Base-by-base conservation (phyloP, 495 filamentous ascomycete genomes). In the Aspergillus conjunctus region DNA sequence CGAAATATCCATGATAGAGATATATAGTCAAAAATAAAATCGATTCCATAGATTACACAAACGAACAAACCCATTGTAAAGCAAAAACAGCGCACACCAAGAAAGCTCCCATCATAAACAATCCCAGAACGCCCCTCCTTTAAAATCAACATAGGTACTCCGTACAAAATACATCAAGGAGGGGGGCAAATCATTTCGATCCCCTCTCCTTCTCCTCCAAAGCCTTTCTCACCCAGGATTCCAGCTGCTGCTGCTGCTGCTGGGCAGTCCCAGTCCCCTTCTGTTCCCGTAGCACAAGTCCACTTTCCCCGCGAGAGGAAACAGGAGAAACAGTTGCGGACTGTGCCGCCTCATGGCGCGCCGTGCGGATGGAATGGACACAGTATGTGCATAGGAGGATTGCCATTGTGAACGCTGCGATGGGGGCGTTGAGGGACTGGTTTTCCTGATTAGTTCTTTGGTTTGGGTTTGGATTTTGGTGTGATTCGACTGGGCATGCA, bases 391-490 rank as follows among this genome's bases (percentile, higher is more conserved):
- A 76, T 2, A 83, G 75, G 22, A 84, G 46, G 20, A 76, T 51
- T 26, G 79, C 79, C 78, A 83, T 81, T 11, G 78, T 78, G 60
- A 82, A 77, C 15, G 79, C 79, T 30, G 76, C 78, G 37, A 82
- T 77, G 17, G 79, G 79, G 8, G 79, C 78, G 58, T 77, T 76
- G 37, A 79, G 50, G 8, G 77, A 79, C 77, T 79, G 53, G 48
- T 9, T 41, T n/a, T 46, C 11, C 17, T 18, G 51, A 34, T 54
- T 50, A 54, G 56, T 61, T 60, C 26, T 55, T 14, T n/a, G 14
- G 30, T 48, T 31, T n/a, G n/a, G n/a, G n/a, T n/a, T n/a, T n/a
- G 18, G 22, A 2, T 22, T 37, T 3, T 39, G 26, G 5, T 26
- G 26, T 26, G 5, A 5, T 5, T 26, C 26, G 26, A n/a, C 12